phyloP scores from a whole-genome alignment of 768 basidiomycete genomes.

The Calocybe indica region DNA sequence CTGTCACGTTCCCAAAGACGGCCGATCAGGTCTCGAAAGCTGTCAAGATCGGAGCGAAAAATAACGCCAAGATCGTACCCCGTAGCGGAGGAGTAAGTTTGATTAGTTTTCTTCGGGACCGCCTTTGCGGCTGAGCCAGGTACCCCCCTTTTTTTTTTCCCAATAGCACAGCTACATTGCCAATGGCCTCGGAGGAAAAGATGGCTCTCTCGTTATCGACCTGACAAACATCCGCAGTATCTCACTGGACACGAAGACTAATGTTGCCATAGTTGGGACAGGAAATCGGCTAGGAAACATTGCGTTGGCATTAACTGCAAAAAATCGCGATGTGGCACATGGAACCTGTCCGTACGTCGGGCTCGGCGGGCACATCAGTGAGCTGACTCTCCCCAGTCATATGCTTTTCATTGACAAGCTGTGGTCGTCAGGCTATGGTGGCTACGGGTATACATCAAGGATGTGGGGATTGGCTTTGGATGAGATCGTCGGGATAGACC shows the following conservation, averaged over 20 bases:
- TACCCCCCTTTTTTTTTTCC: no score
- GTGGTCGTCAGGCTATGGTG: constrained; percentile 15
- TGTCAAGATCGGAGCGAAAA: constrained; percentile 21
- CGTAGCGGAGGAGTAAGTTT: constrained; percentile 34
- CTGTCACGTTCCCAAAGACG: constrained; percentile 25
- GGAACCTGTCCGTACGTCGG: constrained; percentile 1
- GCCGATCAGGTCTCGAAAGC: constrained; percentile 25
- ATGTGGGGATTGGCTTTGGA: constrained; percentile 24
- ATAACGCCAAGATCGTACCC: constrained; percentile 28
- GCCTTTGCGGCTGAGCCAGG: neutral
- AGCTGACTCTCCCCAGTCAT: neutral
- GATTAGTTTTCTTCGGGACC: neutral
- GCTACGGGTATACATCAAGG: constrained; percentile 19
- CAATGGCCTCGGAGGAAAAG: constrained; percentile 34
- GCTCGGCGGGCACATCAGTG: neutral
- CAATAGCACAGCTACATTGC: constrained; percentile 37
- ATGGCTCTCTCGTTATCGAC: constrained; percentile 36
- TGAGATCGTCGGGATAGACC: constrained; percentile 16
- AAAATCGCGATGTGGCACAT: neutral
- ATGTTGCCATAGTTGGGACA: constrained; percentile 26
- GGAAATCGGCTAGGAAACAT: neutral
- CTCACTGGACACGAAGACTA: constrained; percentile 20
- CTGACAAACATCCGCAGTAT: constrained; percentile 31
- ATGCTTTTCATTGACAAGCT: neutral
- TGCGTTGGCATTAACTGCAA: neutral